Conservation (phyloP, 768 basidiomycete species). For the Scleroderma citrinum region DNA sequence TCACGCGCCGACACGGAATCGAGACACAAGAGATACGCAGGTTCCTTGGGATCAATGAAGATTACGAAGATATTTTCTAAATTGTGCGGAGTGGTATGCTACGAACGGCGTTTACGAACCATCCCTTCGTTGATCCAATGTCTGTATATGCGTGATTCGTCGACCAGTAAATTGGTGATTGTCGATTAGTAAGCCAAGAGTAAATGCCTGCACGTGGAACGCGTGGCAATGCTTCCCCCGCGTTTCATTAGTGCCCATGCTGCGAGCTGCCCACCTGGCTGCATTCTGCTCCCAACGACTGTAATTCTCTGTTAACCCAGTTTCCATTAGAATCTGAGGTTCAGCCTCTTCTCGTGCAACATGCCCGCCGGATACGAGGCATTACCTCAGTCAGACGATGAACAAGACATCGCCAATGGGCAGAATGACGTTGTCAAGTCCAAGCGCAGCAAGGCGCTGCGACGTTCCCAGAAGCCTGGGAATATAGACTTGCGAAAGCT, state of each 20-base stretch:
- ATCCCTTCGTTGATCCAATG: neutral
- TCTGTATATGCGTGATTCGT: neutral
- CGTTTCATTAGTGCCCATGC: too few species aligned
- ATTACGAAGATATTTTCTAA: slow-evolving; percentile 83
- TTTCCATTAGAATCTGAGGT: too few species aligned
- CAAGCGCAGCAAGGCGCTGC: slow-evolving; percentile 21
- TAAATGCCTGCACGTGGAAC: neutral
- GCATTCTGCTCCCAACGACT: too few species aligned
- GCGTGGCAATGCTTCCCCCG: neutral
- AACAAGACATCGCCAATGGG: slow-evolving; percentile 29
- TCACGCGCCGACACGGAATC: slow-evolving; percentile 56
- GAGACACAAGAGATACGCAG: slow-evolving; percentile 58
- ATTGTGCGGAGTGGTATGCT: too few species aligned
- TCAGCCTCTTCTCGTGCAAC: slow-evolving; percentile 2
- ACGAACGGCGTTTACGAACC: too few species aligned
- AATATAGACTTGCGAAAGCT: slow-evolving; percentile 76
- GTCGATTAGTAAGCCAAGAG: neutral
- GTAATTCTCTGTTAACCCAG: too few species aligned
- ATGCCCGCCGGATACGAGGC: slow-evolving; percentile 48
- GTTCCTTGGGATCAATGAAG: slow-evolving; percentile 61
- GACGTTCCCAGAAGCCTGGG: slow-evolving; percentile 42
- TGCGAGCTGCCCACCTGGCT: too few species aligned
- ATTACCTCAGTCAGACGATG: slow-evolving; percentile 41
- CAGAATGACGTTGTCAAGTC: slow-evolving; percentile 19
- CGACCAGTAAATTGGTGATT: too few species aligned